Conservation (phyloP, 2,329 filamentous ascomycete genomes). For the Neonectria punicea region DNA sequence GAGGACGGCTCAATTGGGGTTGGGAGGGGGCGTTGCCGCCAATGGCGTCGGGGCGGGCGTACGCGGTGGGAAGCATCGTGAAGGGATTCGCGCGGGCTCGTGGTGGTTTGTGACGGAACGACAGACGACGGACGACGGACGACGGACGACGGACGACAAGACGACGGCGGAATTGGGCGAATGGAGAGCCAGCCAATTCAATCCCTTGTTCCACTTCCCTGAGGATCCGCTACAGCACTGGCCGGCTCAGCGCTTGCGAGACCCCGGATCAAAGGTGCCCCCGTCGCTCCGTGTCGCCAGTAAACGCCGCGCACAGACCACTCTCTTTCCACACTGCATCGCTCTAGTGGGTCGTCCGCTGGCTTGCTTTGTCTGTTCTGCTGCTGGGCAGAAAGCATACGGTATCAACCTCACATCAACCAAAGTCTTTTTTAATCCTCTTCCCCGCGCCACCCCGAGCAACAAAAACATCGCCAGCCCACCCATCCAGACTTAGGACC, state of each 20-base stretch:
- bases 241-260: constrained; percentile 8
- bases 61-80: constrained; percentile 56
- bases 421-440: background rate
- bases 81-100: constrained; percentile 35
- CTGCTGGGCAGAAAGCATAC: constrained; percentile 28
- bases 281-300: constrained; percentile 30
- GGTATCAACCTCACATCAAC: constrained; percentile 9
- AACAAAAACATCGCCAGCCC: constrained; percentile 4
- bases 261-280: constrained; percentile 39
- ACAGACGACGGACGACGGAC: constrained; percentile 7
- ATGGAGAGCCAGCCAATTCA: constrained; percentile 46
- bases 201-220: constrained; percentile 35
- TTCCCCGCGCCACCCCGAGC: constrained; percentile 1
- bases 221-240: constrained; percentile 1
- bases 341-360: constrained; percentile 2
- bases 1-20: background rate
- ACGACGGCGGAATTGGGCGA: constrained; percentile 36
- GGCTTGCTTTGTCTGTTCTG: background rate
- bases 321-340: constrained; percentile 21
- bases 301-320: constrained; percentile 36
- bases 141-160: constrained; percentile 14
- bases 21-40: background rate
- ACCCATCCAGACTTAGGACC: background rate
- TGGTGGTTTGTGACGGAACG: constrained; percentile 40
- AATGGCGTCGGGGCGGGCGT: constrained; percentile 26